phyloP scores from a whole-genome alignment of 495 filamentous ascomycete genomes.

The Penicillium maclennaniae region DNA sequence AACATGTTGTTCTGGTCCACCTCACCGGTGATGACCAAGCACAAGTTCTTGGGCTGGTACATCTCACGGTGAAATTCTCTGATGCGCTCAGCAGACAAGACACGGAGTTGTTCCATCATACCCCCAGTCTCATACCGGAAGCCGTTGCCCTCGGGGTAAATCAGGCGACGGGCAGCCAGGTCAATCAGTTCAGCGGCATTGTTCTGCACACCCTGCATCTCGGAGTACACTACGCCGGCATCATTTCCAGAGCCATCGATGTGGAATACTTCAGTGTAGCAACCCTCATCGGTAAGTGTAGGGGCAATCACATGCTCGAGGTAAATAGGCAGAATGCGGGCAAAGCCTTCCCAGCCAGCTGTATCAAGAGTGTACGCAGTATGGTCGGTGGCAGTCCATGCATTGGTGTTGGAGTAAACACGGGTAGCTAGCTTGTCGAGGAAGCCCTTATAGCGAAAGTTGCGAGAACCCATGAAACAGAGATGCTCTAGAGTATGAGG shows the following conservation, averaged over 20 bases:
- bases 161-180: conserved; percentile 64
- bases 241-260: conserved; percentile 90
- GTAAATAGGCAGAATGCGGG: conserved; percentile 90
- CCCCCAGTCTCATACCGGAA: conserved; percentile 97
- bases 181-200: conserved; percentile 79
- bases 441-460: conserved; percentile 89
- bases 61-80: conserved; percentile 90
- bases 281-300: conserved; percentile 85
- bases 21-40: conserved; percentile 83
- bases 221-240: conserved; percentile 96
- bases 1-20: conserved; percentile 79
- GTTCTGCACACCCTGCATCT: conserved; percentile 97
- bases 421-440: conserved; percentile 90
- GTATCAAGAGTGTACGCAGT: conserved; percentile 96
- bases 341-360: conserved; percentile 94
- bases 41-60: conserved; percentile 97
- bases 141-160: conserved; percentile 86
- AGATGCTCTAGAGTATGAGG: conserved; percentile 97
- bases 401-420: conserved; percentile 91
- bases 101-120: conserved; percentile 87
- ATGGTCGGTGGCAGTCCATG: conserved; percentile 89
- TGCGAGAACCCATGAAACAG: conserved; percentile 96
- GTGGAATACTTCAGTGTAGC: conserved; percentile 95
- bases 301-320: conserved; percentile 92
- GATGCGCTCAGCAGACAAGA: conserved; percentile 83